Evolutionary conservation across 805 yeast species (phyloP).

Genomic region (Candida anglica): DNA sequence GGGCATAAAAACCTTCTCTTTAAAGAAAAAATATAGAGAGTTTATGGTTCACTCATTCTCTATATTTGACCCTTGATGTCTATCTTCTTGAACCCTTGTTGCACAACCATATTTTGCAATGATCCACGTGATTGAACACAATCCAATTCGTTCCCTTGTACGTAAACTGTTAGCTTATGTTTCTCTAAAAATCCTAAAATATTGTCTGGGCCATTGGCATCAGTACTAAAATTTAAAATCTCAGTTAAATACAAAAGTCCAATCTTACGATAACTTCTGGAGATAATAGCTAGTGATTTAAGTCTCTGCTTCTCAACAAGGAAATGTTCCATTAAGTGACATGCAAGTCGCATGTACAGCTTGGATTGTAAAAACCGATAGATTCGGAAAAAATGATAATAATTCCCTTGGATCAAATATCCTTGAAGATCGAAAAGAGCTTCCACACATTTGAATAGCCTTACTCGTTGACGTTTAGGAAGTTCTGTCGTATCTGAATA

Average conservation of each 20-base stretch:
- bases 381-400: slow-evolving; percentile 46
- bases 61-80: slow-evolving; percentile 89
- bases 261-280: slow-evolving; percentile 52
- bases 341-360: slow-evolving; percentile 14
- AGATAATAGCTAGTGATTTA: slow-evolving; percentile 50
- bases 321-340: slow-evolving; percentile 26
- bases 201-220: slow-evolving; percentile 19
- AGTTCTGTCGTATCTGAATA: slow-evolving; percentile 1
- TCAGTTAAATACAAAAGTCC: slow-evolving; percentile 29
- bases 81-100: slow-evolving; percentile 48
- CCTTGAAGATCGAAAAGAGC: slow-evolving; percentile 5
- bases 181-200: slow-evolving; percentile 39
- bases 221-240: slow-evolving; percentile 38
- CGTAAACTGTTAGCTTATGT: slow-evolving; percentile 31
- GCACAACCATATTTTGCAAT: slow-evolving; percentile 31
- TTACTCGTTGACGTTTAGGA: slow-evolving; percentile 5
- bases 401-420: slow-evolving; percentile 39
- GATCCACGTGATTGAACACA: slow-evolving; percentile 29
- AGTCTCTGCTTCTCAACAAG: slow-evolving; percentile 59
- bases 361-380: slow-evolving; percentile 8
- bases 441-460: slow-evolving; percentile 3
- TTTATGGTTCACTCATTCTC: too few relatives aligned
- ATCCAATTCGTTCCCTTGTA: slow-evolving; percentile 20
- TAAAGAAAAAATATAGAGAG: too few relatives aligned
- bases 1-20: too few relatives aligned